Conservation (phyloP, 2,329 filamentous ascomycete species). For the Trichoderma sp. region DNA sequence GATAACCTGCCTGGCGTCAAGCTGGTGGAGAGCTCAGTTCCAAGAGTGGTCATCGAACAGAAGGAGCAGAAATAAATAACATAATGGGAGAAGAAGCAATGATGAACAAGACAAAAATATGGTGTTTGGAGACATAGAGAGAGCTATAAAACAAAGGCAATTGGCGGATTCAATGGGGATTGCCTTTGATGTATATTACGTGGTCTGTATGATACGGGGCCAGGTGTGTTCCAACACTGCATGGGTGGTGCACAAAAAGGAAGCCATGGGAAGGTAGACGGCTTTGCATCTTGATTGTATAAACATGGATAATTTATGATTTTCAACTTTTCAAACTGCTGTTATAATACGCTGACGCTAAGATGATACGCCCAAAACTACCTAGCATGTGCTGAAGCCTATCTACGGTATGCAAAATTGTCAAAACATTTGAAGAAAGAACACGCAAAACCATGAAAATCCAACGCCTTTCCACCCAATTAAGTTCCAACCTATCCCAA, state of each 20-base stretch:
- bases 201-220: not conserved
- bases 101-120: not conserved
- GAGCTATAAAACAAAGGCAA: conserved; percentile 12
- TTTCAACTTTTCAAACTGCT: conserved; percentile 8
- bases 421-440: not conserved
- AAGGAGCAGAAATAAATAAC: conserved; percentile 30
- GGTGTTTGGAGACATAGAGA: not conserved
- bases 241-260: conserved; percentile 14
- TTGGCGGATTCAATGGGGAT: not conserved
- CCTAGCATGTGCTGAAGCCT: not conserved
- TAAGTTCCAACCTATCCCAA: not conserved
- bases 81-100: not conserved
- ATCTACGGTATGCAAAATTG: not conserved
- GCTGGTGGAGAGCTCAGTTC: conserved; percentile 26
- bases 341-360: not conserved
- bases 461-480: conserved; percentile 7
- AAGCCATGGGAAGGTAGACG: conserved; percentile 24
- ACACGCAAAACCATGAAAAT: not conserved
- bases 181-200: conserved; percentile 29
- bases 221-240: conserved; percentile 24
- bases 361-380: not conserved
- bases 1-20: conserved; percentile 25
- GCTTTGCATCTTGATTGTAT: conserved; percentile 25
- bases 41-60: conserved; percentile 35
- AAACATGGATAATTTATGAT: conserved; percentile 1